Percentiles rank a stretch among this genome's conserved stretches.
Conservation (phyloP, 257 asterid genomes). For the Nicotiana tomentosiformis region DNA sequence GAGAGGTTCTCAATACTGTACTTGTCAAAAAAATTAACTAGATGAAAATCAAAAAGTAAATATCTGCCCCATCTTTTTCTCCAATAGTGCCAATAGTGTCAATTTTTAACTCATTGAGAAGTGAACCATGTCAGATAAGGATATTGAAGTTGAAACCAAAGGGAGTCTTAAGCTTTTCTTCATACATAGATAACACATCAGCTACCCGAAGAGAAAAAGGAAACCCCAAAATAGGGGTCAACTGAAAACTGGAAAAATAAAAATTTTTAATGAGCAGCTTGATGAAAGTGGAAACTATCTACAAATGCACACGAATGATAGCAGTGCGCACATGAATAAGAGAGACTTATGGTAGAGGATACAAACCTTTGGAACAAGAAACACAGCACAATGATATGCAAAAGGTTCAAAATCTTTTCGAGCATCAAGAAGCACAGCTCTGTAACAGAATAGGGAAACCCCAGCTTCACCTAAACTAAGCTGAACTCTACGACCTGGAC, state of each 20-base stretch:
- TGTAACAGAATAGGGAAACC: slow-evolving; percentile 58
- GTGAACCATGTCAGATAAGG: background rate
- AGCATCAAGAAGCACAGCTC: slow-evolving; percentile 78
- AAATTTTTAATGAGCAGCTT: background rate
- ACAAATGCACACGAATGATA: too few species aligned
- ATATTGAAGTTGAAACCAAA: background rate
- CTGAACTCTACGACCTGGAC: slow-evolving; percentile 73
- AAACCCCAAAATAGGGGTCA: background rate
- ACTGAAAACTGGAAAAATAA: background rate
- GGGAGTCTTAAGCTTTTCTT: background rate
- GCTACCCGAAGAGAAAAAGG: background rate
- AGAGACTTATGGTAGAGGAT: background rate
- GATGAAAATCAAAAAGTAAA: background rate
- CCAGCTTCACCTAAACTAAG: slow-evolving; percentile 73
- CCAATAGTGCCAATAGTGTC: background rate
- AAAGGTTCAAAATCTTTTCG: slow-evolving; percentile 48
- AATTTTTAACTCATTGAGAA: background rate
- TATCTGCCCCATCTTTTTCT: background rate
- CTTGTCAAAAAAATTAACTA: background rate
- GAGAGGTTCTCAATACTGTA: background rate
- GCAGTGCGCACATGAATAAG: background rate
- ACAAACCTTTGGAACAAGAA: slow-evolving; percentile 84
- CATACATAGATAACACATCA: background rate
- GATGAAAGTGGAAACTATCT: background rate
- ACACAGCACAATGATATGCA: slow-evolving; percentile 58